These are phyloP conservation scores for Fusarium sp. DNA, from an alignment of 2,329 filamentous ascomycete genomes.

Conservation along the genomic window DNA sequence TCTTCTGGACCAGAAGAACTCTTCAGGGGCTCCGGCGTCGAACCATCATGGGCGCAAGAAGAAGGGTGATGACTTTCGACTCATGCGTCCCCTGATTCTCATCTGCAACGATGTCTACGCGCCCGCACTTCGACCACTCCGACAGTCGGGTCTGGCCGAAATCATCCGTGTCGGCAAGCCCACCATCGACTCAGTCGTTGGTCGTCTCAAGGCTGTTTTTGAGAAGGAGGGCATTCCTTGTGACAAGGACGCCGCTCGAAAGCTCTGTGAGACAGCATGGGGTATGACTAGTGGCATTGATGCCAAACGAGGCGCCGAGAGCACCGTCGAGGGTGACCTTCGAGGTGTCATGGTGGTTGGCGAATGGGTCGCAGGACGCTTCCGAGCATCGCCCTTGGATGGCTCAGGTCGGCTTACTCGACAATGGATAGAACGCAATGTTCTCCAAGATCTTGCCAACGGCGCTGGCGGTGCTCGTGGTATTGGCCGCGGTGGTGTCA, in stretches of 20 bases:
- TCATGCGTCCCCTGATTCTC: conserved; percentile 88
- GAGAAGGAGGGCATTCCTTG: conserved; percentile 89
- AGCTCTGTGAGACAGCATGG: conserved; percentile 86
- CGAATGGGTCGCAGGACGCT: conserved; percentile 84
- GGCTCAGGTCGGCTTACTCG: conserved; percentile 69
- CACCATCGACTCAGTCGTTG: conserved; percentile 85
- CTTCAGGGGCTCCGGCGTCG: conserved; percentile 43
- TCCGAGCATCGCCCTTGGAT: conserved; percentile 63
- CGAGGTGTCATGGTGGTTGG: conserved; percentile 87
- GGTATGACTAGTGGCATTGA: conserved; percentile 80
- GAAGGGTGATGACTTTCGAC: conserved; percentile 87
- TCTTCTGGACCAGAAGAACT: conserved; percentile 85
- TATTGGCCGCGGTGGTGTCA: conserved; percentile 76
- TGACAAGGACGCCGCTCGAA: conserved; percentile 88
- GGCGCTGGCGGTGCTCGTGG: conserved; percentile 79
- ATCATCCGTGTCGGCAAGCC: conserved; percentile 93
- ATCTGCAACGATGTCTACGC: conserved; percentile 99
- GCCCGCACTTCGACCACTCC: conserved; percentile 84
- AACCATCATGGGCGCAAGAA: conserved; percentile 57
- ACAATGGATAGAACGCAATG: conserved; percentile 80
- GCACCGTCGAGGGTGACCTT: conserved; percentile 78
- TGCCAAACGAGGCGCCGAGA: conserved; percentile 74
- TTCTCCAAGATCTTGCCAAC: conserved; percentile 75
- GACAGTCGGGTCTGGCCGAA: conserved; percentile 88
- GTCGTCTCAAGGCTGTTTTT: conserved; percentile 85